These are phyloP conservation scores for Arctium lappa DNA, from an alignment of 129 eudicot species.

Conservation along the genomic window DNA sequence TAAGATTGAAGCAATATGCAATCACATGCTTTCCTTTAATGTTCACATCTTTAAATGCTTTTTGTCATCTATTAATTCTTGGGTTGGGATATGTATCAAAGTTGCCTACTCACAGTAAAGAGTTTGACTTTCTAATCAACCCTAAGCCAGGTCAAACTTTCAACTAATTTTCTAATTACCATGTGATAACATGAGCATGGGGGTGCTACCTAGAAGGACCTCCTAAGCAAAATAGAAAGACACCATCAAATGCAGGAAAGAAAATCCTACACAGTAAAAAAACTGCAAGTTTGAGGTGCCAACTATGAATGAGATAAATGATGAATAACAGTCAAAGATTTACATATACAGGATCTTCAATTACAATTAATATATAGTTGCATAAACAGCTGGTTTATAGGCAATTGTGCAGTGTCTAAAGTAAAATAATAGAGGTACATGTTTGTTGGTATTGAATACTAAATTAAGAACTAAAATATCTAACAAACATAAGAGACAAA, in stretches of 20 bases:
- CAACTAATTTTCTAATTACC: slow-evolving; percentile 13
- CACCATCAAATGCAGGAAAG: background rate
- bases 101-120: slow-evolving; percentile 16
- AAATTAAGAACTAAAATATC: background rate
- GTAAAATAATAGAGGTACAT: background rate
- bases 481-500: slow-evolving; percentile 3
- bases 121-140: slow-evolving; percentile 18
- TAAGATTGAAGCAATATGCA: background rate
- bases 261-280: background rate
- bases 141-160: slow-evolving; percentile 20
- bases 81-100: slow-evolving; percentile 12
- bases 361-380: slow-evolving; percentile 17
- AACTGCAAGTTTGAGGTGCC: slow-evolving; percentile 11
- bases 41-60: slow-evolving; percentile 3
- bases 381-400: slow-evolving; percentile 27
- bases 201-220: slow-evolving; percentile 6
- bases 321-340: slow-evolving; percentile 35
- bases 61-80: slow-evolving; percentile 19
- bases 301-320: slow-evolving; percentile 21
- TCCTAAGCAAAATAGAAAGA: background rate
- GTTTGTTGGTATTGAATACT: slow-evolving; percentile 22
- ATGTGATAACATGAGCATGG: background rate
- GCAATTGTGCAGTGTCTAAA: slow-evolving; percentile 15
- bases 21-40: background rate
- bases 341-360: slow-evolving; percentile 18